Evolutionary conservation across 305 asterid genomes (phyloP).

Genomic region (Fraxinus dipetala): DNA sequence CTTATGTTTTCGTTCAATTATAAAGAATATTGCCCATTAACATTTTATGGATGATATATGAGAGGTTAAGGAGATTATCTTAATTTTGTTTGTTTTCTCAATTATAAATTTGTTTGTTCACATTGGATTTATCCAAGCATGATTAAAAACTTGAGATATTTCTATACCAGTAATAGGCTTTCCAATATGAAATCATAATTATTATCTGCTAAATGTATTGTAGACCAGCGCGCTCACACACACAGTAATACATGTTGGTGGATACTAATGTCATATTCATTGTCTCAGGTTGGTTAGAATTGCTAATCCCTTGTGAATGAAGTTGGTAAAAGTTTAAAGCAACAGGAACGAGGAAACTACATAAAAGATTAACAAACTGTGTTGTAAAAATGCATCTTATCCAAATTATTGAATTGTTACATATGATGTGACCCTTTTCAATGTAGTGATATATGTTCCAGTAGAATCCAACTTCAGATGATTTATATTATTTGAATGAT

Average conservation of each 20-base stretch:
- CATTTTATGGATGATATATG: background rate
- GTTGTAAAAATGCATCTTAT: background rate
- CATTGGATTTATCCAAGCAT: background rate
- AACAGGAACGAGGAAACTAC: background rate
- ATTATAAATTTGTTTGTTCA: background rate
- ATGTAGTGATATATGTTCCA: background rate
- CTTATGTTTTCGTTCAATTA: background rate
- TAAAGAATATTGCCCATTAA: background rate
- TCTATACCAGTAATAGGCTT: background rate
- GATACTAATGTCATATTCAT: background rate
- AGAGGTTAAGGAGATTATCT: background rate
- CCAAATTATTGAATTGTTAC: background rate
- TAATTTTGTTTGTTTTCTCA: background rate
- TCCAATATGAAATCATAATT: background rate
- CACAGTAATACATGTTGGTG: background rate
- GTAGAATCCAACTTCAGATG: constrained; percentile 8
- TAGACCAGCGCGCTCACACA: background rate
- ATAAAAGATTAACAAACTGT: background rate
- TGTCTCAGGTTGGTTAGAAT: background rate
- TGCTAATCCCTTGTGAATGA: background rate
- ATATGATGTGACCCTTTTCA: background rate
- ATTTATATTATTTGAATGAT: constrained; percentile 2
- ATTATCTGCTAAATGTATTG: background rate
- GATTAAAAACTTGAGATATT: background rate
- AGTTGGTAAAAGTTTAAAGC: background rate